These are phyloP conservation scores for Margaritispora aquatica DNA, from an alignment of 495 filamentous ascomycete species.

Conservation along the genomic window DNA sequence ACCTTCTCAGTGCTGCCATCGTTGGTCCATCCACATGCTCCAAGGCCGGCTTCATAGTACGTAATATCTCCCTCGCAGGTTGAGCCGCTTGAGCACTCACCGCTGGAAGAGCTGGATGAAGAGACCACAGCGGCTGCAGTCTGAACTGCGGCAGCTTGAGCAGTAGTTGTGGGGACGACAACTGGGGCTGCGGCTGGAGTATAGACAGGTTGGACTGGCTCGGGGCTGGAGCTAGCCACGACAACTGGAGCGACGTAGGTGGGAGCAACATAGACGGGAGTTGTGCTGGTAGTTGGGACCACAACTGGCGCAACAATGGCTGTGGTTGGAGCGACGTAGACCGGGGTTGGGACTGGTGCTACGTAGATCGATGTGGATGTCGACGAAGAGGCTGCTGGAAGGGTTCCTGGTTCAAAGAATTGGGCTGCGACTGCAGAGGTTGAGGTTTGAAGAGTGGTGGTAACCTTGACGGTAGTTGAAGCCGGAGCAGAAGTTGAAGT, in stretches of 20 bases:
- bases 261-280: slow-evolving; percentile 8
- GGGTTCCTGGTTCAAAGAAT: slow-evolving; percentile 33
- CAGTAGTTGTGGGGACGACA: background rate
- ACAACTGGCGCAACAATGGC: too few species aligned
- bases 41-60: slow-evolving; percentile 20
- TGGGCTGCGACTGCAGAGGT: slow-evolving; percentile 23
- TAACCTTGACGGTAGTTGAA: slow-evolving; percentile 23
- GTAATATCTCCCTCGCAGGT: slow-evolving; percentile 24
- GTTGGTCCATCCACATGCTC: slow-evolving; percentile 20
- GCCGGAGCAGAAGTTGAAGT: slow-evolving; percentile 31
- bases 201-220: too few species aligned
- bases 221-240: background rate
- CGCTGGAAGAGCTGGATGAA: slow-evolving; percentile 9
- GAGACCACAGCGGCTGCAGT: slow-evolving; percentile 20
- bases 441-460: slow-evolving; percentile 12
- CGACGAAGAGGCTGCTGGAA: background rate
- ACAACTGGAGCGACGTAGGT: background rate
- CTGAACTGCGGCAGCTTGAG: slow-evolving; percentile 5
- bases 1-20: slow-evolving; percentile 18
- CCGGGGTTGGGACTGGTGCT: slow-evolving; percentile 16
- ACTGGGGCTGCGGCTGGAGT: slow-evolving; percentile 2
- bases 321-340: slow-evolving; percentile 10
- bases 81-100: slow-evolving; percentile 13
- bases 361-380: slow-evolving; percentile 12
- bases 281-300: background rate